Evolutionary conservation across 352 stramenopile genomes (phyloP).

Genomic region (Pythium grandisporangium): DNA sequence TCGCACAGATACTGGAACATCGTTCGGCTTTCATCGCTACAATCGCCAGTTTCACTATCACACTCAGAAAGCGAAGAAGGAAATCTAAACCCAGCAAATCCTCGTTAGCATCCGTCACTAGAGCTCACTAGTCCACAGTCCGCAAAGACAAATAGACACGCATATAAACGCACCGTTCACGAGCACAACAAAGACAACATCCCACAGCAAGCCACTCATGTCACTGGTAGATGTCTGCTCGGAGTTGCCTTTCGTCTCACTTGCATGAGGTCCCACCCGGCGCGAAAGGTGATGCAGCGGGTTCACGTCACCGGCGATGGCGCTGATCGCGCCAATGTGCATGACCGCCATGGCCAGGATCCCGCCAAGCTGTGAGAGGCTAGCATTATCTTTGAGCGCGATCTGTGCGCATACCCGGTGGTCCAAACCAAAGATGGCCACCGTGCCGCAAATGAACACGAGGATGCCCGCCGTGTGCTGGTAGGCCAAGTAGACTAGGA

Average conservation of each 20-base stretch:
- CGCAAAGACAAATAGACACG: too few relatives aligned
- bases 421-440: constrained; percentile 66
- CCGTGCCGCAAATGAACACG: constrained; percentile 51
- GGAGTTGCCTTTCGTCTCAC: too few relatives aligned
- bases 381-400: constrained; percentile 70
- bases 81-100: too few relatives aligned
- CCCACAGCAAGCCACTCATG: constrained; percentile 30
- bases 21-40: constrained; percentile 45
- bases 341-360: constrained; percentile 49
- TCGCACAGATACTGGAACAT: constrained; percentile 24
- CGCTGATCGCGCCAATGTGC: constrained; percentile 50
- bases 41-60: constrained; percentile 55
- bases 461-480: constrained; percentile 63
- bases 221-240: constrained; percentile 2
- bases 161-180: constrained; percentile 46
- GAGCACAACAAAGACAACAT: constrained; percentile 65
- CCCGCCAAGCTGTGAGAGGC: constrained; percentile 26
- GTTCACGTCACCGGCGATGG: constrained; percentile 51
- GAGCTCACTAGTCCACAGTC: too few relatives aligned
- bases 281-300: constrained; percentile 38
- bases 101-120: too few relatives aligned
- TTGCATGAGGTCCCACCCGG: too few relatives aligned
- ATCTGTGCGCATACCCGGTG: constrained; percentile 55
- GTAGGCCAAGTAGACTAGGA: constrained; percentile 74
- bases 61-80: constrained; percentile 7